These are phyloP conservation scores for Aspergillus hortae DNA, from an alignment of 2,329 filamentous ascomycete genomes.

Conservation along the genomic window DNA sequence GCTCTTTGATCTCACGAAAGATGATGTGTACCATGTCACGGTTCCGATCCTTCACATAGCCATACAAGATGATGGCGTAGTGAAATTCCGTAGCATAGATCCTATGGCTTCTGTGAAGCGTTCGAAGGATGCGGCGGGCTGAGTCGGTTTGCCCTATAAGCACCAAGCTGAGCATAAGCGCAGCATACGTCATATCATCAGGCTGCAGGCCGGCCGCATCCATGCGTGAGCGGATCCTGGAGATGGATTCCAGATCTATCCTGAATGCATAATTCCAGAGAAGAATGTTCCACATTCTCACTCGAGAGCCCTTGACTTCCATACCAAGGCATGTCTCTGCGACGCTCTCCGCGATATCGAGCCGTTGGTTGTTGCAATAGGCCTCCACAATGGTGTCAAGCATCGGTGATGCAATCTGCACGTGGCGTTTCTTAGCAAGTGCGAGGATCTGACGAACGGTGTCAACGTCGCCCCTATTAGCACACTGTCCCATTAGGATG, in stretches of 20 bases:
- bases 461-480: conserved; percentile 68
- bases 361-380: conserved; percentile 57
- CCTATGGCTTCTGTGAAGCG: conserved; percentile 35
- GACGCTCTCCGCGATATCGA: conserved; percentile 56
- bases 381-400: conserved; percentile 64
- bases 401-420: conserved; percentile 57
- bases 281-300: conserved; percentile 74
- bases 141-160: conserved; percentile 52
- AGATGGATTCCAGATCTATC: conserved; percentile 55
- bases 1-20: conserved; percentile 41
- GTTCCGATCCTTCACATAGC: conserved; percentile 50
- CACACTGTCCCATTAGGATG: conserved; percentile 69
- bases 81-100: conserved; percentile 42
- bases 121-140: conserved; percentile 51
- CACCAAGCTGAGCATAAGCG: conserved; percentile 57
- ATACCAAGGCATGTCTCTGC: conserved; percentile 55
- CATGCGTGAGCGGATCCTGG: conserved; percentile 56
- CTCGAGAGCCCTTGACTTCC: conserved; percentile 51
- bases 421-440: conserved; percentile 53
- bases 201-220: conserved; percentile 47
- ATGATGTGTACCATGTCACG: conserved; percentile 49
- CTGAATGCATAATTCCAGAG: conserved; percentile 65
- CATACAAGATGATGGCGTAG: conserved; percentile 45
- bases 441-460: conserved; percentile 63
- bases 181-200: conserved; percentile 58